Percentiles rank a stretch among this genome's conserved stretches.
These are phyloP conservation scores for Lentinula raphanica DNA, from an alignment of 768 basidiomycete genomes.

Conservation along the genomic window DNA sequence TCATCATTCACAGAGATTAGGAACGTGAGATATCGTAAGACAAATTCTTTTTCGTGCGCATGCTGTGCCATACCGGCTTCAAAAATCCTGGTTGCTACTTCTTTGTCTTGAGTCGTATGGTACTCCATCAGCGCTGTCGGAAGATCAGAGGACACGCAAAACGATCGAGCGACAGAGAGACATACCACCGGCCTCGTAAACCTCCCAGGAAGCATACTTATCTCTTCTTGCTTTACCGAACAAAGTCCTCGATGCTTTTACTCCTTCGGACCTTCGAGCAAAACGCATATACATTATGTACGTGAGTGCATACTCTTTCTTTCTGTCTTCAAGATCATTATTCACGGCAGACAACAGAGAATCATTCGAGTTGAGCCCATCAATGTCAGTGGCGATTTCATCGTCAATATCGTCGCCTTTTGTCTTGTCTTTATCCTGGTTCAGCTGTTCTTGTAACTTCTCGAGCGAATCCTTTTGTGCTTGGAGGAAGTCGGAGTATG, in stretches of 20 bases:
- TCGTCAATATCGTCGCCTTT: conserved; percentile 18
- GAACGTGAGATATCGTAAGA: conserved; percentile 87
- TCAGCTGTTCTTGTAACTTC: conserved; percentile 35
- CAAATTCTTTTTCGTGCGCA: conserved; percentile 77
- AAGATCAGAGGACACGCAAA: background rate
- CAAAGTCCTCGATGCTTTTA: conserved; percentile 68
- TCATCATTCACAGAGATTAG: conserved; percentile 93
- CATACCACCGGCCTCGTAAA: conserved; percentile 87
- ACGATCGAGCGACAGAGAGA: conserved; percentile 7
- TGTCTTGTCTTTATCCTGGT: conserved; percentile 19
- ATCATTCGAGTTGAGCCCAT: background rate
- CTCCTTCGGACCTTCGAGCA: conserved; percentile 80
- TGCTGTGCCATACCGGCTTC: conserved; percentile 88
- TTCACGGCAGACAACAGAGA: background rate
- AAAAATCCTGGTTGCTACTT: conserved; percentile 86
- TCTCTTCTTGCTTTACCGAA: conserved; percentile 80
- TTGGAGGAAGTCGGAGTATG: conserved; percentile 70
- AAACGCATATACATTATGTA: conserved; percentile 95
- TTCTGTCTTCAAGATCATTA: conserved; percentile 22
- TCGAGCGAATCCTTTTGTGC: conserved; percentile 64
- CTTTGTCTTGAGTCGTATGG: conserved; percentile 73
- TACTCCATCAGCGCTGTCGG: conserved; percentile 87
- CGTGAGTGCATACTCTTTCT: conserved; percentile 70
- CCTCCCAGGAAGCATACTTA: conserved; percentile 82
- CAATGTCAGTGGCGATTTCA: background rate